Percentiles rank a stretch among this genome's conserved stretches.
These are phyloP conservation scores for Trypanosomatidae sp. DNA, from an alignment of 208 protist genomes.

Conservation along the genomic window DNA sequence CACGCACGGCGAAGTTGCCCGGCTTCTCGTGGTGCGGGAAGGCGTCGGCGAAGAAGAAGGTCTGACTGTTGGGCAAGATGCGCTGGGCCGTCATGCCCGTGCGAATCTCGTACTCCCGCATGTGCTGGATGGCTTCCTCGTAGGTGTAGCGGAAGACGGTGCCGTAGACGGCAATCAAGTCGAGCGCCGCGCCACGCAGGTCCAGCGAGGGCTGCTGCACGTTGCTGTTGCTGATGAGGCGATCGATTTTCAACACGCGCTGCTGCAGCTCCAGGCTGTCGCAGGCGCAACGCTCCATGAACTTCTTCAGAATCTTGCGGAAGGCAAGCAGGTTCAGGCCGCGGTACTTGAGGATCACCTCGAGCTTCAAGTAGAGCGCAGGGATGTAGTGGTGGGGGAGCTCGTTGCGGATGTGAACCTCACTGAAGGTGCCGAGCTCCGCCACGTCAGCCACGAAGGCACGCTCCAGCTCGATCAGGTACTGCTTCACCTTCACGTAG, in stretches of 20 bases:
- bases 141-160: constrained; percentile 72
- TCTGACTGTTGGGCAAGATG: constrained; percentile 71
- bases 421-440: constrained; percentile 52
- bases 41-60: constrained; percentile 77
- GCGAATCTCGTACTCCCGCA: constrained; percentile 52
- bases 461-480: constrained; percentile 47
- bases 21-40: constrained; percentile 70
- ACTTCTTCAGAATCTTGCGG: constrained; percentile 83
- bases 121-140: constrained; percentile 46
- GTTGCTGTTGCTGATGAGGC: constrained; percentile 46
- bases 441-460: constrained; percentile 35
- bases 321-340: constrained; percentile 70
- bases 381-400: constrained; percentile 53
- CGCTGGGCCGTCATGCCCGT: constrained; percentile 51
- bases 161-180: constrained; percentile 76
- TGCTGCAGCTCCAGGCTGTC: constrained; percentile 73
- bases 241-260: constrained; percentile 48
- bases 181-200: constrained; percentile 49
- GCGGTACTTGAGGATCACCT: constrained; percentile 70
- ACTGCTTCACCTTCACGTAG: constrained; percentile 61
- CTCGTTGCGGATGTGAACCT: constrained; percentile 54
- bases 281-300: constrained; percentile 69
- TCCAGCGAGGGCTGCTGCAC: constrained; percentile 59
- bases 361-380: constrained; percentile 60
- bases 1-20: constrained; percentile 70